A percentile compares a stretch with the other conserved stretches of the same genome.
phyloP scores from a whole-genome alignment of 345 rosid species.

The Eucalyptus fibrosa region DNA sequence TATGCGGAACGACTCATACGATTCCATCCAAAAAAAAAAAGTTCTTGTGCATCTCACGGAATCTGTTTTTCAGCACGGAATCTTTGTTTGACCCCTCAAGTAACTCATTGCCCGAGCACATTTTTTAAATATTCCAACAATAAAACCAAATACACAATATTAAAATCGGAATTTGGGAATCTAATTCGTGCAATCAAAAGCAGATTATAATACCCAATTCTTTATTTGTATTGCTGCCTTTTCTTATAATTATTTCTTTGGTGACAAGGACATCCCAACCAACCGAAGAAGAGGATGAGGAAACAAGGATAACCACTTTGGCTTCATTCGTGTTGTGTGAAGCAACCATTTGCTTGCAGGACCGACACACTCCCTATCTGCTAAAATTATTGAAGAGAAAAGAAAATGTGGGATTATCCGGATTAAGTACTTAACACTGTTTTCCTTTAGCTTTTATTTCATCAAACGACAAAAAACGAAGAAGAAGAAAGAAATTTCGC shows the following conservation, averaged over 20 bases:
- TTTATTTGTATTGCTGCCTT: not conserved
- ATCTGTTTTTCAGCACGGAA: not conserved
- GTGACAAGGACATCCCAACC: not conserved
- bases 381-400: not conserved
- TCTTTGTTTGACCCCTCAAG: not conserved
- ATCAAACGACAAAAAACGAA: not conserved
- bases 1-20: not conserved
- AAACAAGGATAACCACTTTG: not conserved
- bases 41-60: not conserved
- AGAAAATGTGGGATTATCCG: not conserved
- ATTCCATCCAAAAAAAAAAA: not conserved
- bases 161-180: not conserved
- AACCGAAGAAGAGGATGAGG: not conserved
- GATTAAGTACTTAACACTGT: not conserved
- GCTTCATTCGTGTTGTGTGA: not conserved
- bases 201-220: not conserved
- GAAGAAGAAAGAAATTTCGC: not conserved
- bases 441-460: not conserved
- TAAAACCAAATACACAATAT: not conserved
- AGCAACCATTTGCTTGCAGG: not conserved
- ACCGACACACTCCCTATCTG: not conserved
- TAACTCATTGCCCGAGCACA: not conserved
- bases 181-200: not conserved
- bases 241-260: not conserved
- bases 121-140: not conserved